phyloP scores from a whole-genome alignment of 306 rosid genomes.

The Dalbergia oliveri region DNA sequence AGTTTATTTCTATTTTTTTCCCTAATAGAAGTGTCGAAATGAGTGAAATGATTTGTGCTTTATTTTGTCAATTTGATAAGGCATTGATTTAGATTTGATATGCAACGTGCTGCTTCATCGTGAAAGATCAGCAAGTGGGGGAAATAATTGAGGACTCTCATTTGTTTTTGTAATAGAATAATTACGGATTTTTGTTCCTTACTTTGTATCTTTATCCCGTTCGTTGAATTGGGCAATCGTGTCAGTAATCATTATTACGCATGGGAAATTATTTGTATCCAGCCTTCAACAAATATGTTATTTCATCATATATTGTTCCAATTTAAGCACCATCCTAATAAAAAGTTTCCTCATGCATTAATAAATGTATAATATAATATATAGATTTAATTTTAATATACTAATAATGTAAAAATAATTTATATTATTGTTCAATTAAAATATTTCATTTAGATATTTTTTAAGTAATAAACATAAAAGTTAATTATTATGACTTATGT shows the following conservation, averaged over 20 bases:
- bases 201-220: neutral
- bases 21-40: neutral
- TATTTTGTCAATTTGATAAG: conserved; percentile 19
- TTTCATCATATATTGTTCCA: neutral
- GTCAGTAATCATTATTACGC: neutral
- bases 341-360: too few species aligned
- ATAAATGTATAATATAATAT: too few species aligned
- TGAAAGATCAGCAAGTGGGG: conserved; percentile 26
- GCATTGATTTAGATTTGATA: conserved; percentile 39
- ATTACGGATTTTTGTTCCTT: neutral
- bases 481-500: too few species aligned
- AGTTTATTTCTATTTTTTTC: neutral
- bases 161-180: conserved; percentile 11
- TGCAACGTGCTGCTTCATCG: conserved; percentile 14
- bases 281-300: neutral
- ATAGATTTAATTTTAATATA: too few species aligned
- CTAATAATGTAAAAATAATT: too few species aligned
- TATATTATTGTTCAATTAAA: too few species aligned
- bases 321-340: neutral
- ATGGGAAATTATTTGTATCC: neutral
- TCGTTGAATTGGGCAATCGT: neutral
- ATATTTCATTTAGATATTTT: too few species aligned
- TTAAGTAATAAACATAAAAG: too few species aligned
- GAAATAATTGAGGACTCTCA: conserved; percentile 36
- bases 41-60: conserved; percentile 6